These are phyloP conservation scores for Kwoniella sp. DNA, from an alignment of 768 basidiomycete species.

Conservation along the genomic window DNA sequence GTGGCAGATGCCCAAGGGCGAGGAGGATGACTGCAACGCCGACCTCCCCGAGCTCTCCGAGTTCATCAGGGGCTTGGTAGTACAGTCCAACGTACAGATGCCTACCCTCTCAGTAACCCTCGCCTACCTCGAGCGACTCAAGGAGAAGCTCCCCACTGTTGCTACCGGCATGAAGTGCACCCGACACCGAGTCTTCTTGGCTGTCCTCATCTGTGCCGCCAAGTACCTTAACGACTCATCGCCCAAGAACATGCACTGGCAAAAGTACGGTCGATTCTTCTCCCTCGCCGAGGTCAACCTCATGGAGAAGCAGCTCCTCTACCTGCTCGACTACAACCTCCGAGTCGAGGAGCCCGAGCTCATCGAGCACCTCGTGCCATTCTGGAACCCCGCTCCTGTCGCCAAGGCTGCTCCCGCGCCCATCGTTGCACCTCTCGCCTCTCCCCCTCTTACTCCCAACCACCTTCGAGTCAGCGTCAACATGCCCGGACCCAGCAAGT, in stretches of 20 bases:
- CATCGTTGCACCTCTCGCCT: slow-evolving; percentile 5
- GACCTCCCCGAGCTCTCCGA: slow-evolving; percentile 71
- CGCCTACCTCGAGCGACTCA: slow-evolving; percentile 86
- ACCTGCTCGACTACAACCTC: slow-evolving; percentile 84
- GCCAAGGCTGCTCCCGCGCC: slow-evolving; percentile 3
- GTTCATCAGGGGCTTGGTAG: slow-evolving; percentile 80
- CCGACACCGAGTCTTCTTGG: slow-evolving; percentile 92
- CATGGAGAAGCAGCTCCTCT: slow-evolving; percentile 96
- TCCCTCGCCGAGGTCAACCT: slow-evolving; percentile 70
- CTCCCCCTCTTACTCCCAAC: slow-evolving; percentile 35
- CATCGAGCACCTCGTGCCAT: slow-evolving; percentile 62
- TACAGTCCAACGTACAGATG: slow-evolving; percentile 83
- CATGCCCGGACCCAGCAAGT: slow-evolving; percentile 27
- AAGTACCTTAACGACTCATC: slow-evolving; percentile 95
- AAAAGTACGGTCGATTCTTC: slow-evolving; percentile 73
- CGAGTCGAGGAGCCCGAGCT: slow-evolving; percentile 84
- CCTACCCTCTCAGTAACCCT: slow-evolving; percentile 87
- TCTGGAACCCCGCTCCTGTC: slow-evolving; percentile 57
- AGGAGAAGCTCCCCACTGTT: slow-evolving; percentile 73
- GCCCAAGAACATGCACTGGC: slow-evolving; percentile 89
- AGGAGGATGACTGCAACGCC: slow-evolving; percentile 33
- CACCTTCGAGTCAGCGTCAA: slow-evolving; percentile 32
- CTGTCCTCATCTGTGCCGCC: slow-evolving; percentile 89
- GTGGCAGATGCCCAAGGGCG: slow-evolving; percentile 45
- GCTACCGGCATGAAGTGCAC: slow-evolving; percentile 90